Evolutionary conservation across 1,284 basidiomycete genomes (phyloP), one percentile per base, ranked within the genome.

Genomic region (Rhodotorula sp.): DNA sequence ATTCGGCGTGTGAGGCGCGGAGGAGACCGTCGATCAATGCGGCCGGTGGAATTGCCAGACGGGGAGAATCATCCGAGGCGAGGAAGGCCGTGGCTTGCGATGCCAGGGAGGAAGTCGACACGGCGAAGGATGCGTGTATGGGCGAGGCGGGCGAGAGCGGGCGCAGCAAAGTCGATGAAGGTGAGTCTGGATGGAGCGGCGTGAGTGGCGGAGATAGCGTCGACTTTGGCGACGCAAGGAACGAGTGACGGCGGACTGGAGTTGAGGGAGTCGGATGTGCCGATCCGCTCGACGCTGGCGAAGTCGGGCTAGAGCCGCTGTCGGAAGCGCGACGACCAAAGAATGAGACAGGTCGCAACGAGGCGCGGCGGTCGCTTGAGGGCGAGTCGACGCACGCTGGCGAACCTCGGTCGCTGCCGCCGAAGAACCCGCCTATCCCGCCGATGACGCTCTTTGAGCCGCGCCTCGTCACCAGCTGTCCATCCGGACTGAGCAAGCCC

Each of bases 1-100:
- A 93, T 79, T 98, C 95, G 4, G 94, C 90, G 79, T 97, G 94
- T 8, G 92, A 95, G 0, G 95, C 95, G 54, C 91, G 90, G 61
- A 95, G 88, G 46, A 99, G 84, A 1, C 92, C 93, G 70, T 91
- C 80, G 6, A 81, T 81, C 29, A 84, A 79, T 30, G 72, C 76
- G 49, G 61, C 67, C n/a, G 58, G 67, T 4, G 71, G 59, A n/a
- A 67, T 62, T 17, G 52, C 13, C 36, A 15, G 20, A 30, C 24
- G 52, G 52, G 34, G 32, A 8, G 52, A 22, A 32, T 51, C 20
- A 59, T 47, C 0, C 61, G 36, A 46, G 24, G 29, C 0, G 58
- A 53, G 27, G 49, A 34, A 17, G 54, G 61, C 24, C 63, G 65
- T 32, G 36, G 46, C 4, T 24, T n/a, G n/a, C 20, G 51, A 5